phyloP scores from a whole-genome alignment of 1,284 basidiomycete species.

The Caloboletus inedulis region DNA sequence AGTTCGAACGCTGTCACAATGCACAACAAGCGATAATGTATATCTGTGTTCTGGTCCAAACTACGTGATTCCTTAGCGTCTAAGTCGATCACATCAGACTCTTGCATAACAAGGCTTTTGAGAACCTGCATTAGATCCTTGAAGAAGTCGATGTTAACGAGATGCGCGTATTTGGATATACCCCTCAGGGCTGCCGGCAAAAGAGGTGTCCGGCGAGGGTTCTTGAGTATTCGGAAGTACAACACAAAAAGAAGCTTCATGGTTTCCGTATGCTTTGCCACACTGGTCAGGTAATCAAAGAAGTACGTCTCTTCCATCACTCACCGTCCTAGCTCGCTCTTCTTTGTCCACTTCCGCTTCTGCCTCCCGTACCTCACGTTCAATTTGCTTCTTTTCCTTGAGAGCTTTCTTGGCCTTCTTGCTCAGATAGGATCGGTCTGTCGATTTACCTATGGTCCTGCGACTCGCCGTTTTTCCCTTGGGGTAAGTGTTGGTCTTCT shows the following conservation, averaged over 20 bases:
- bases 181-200: constrained; percentile 89
- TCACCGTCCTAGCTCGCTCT: constrained; percentile 78
- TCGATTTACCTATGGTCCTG: constrained; percentile 55
- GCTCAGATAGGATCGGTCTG: constrained; percentile 72
- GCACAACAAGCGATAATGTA: constrained; percentile 75
- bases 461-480: constrained; percentile 50
- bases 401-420: constrained; percentile 73
- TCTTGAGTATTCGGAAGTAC: constrained; percentile 96
- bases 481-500: constrained; percentile 37
- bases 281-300: constrained; percentile 19
- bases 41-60: constrained; percentile 29
- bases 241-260: constrained; percentile 96
- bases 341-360: constrained; percentile 93
- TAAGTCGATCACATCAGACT: constrained; percentile 42
- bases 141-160: constrained; percentile 99
- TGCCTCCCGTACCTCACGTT: constrained; percentile 90
- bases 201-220: constrained; percentile 76
- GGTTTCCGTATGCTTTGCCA: constrained; percentile 81
- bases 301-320: constrained; percentile 29
- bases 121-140: constrained; percentile 89
- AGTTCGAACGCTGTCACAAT: constrained; percentile 97
- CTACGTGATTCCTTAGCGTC: constrained; percentile 35
- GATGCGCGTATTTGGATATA: constrained; percentile 90
- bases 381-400: constrained; percentile 77
- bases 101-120: constrained; percentile 68